Evolutionary conservation across 2,329 filamentous ascomycete genomes (phyloP).

Genomic region (Orbilia ellipsospora): DNA sequence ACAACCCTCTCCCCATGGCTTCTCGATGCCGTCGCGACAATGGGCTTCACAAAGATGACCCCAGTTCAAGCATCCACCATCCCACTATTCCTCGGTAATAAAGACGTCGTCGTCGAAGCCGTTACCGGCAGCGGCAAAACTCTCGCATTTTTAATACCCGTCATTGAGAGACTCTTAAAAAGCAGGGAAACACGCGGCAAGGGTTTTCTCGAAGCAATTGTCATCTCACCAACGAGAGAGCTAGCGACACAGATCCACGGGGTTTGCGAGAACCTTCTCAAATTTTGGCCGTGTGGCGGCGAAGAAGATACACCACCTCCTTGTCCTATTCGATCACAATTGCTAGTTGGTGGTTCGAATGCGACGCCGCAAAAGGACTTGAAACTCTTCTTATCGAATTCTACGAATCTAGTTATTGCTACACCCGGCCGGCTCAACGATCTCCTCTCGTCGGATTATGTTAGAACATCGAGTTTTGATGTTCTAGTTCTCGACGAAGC

Average conservation of each 20-base stretch:
- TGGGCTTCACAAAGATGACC: conserved; percentile 88
- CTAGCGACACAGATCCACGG: conserved; percentile 89
- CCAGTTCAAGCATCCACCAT: conserved; percentile 95
- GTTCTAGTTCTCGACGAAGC: conserved; percentile 93
- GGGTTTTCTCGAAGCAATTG: conserved; percentile 88
- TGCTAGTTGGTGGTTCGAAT: conserved; percentile 82
- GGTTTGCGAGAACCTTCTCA: conserved; percentile 79
- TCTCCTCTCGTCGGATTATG: conserved; percentile 84
- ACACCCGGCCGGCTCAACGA: conserved; percentile 92
- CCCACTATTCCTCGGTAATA: conserved; percentile 86
- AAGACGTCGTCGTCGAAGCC: conserved; percentile 92
- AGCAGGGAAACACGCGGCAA: conserved; percentile 69
- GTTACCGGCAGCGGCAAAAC: conserved; percentile 94
- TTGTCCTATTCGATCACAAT: conserved; percentile 75
- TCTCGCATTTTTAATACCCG: conserved; percentile 82
- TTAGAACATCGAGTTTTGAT: conserved; percentile 90
- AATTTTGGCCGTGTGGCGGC: conserved; percentile 72
- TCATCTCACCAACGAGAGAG: conserved; percentile 90
- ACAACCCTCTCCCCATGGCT: conserved; percentile 83
- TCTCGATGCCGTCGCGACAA: conserved; percentile 81
- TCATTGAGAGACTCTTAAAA: conserved; percentile 83
- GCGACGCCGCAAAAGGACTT: conserved; percentile 87
- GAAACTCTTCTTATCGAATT: conserved; percentile 81
- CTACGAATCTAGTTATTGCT: conserved; percentile 87
- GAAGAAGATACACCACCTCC: conserved; percentile 48